Base-by-base conservation (phyloP, 768 basidiomycete species). In the Dioszegia hungarica region DNA sequence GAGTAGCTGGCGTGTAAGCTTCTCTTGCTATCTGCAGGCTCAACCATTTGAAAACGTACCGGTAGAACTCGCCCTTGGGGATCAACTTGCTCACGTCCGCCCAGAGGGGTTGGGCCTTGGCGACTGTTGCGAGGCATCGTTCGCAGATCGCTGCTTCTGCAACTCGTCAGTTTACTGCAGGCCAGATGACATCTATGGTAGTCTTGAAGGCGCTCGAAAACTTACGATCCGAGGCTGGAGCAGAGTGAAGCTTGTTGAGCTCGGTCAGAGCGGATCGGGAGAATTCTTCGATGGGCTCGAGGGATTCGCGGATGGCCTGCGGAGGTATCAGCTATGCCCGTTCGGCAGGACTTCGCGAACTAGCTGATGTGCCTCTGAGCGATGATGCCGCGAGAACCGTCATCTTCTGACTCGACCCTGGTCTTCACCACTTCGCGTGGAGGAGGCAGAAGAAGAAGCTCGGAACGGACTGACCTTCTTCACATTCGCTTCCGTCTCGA, bases 51-150 rank as follows among this genome's bases (percentile, higher is more conserved):
- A 14, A 44, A n/a, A 63, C 67, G 17, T 59, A 78, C 67, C 75
- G 65, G 64, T 76, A 77, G 58, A 68, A 78, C 54, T 76, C 73
- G 15, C 70, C 62, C 25, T 54, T 29, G 3, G 78, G 78, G 39
- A 78, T 68, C 3, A 78, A 48, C 2, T 25, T 10, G 1, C 73
- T 68, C 31, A 78, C 68, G 19, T 47, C 52, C 2, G 44, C 36
- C 70, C 70, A 72, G 20, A 59, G 22, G 15, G 67, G 53, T 27
- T 56, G 49, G 37, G 64, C 57, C 4, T 31, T 27, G 12, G n/a
- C 33, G 27, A 68, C 51, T 17, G 57, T 59, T n/a, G 61, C 54
- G 12, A 68, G 56, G 8, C 54, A 50, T 43, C 58, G 46, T 33
- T 60, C 43, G 38, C 64, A 64, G 22, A 72, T 69, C 31, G 57